phyloP scores from a whole-genome alignment of 1,139 yeast genomes.

The Magnusiomyces ingens region DNA sequence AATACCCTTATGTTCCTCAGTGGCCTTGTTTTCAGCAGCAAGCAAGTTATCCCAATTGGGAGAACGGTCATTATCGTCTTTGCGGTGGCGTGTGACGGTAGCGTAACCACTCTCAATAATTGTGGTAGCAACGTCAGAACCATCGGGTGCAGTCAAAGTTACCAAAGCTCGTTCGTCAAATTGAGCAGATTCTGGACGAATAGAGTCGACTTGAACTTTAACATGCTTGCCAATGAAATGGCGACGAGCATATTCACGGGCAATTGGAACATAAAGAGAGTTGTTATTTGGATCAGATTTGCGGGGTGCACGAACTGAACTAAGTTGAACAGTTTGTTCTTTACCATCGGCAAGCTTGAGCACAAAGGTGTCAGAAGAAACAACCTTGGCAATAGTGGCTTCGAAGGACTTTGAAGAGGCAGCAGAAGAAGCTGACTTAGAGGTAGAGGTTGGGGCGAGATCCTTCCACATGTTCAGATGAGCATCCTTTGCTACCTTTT shows the following conservation, averaged over 20 bases:
- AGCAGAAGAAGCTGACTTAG: constrained; percentile 27
- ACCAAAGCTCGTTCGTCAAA: constrained; percentile 64
- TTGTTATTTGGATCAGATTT: constrained; percentile 47
- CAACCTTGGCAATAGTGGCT: constrained; percentile 52
- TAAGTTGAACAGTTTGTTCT: constrained; percentile 54
- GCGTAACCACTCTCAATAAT: constrained; percentile 65
- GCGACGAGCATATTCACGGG: constrained; percentile 66
- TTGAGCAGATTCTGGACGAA: constrained; percentile 57
- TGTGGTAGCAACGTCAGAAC: constrained; percentile 51
- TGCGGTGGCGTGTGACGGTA: constrained; percentile 70
- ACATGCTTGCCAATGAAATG: constrained; percentile 66
- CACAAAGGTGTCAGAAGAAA: constrained; percentile 63
- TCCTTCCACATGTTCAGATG: constrained; percentile 60
- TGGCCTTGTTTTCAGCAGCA: constrained; percentile 62
- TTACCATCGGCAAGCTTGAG: constrained; percentile 40
- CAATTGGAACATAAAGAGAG: constrained; percentile 54
- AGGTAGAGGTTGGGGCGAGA: constrained; percentile 27
- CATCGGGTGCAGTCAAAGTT: constrained; percentile 43
- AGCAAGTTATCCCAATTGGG: constrained; percentile 70
- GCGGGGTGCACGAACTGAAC: constrained; percentile 70
- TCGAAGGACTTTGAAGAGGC: constrained; percentile 41
- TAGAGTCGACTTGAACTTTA: constrained; percentile 53
- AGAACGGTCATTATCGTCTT: constrained; percentile 62
- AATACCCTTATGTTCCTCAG: constrained; percentile 53
- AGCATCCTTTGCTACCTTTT: constrained; percentile 55